Evolutionary conservation across 352 stramenopile genomes (phyloP), one percentile per base, ranked within the genome.

Genomic region (Phytophthora boehmeriae): DNA sequence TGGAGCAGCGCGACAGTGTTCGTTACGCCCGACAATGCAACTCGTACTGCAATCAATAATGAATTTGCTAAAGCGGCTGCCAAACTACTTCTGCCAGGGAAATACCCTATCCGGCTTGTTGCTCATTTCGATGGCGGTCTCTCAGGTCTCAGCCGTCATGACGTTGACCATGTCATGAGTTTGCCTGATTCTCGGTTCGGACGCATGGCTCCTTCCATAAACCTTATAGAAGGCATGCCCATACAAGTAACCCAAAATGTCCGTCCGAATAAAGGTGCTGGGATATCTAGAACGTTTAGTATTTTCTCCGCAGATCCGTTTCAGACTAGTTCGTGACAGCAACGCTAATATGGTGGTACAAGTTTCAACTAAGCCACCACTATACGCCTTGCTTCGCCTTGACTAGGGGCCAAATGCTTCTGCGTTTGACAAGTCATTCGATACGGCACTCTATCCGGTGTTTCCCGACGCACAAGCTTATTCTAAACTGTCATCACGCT

Each of bases 201-300:
- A 1, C 8, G 57, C 1, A 50, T 59, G 41, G 41, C 49, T 2
- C 57, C 57, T 1, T 66, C 59, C 20, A n/a, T 66, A 4, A 42
- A 66, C 14, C 50, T 66, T 1, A 43, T 59, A 16, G 45, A 35
- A 8, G 48, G 49, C 0, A 66, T 66, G 57, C 57, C 57, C 2
- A 38, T 66, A 11, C 57, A 66, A n/a, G n/a, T n/a, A n/a, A n/a
- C n/a, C n/a, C n/a, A n/a, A n/a, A n/a, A n/a, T n/a, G n/a, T n/a
- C n/a, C 49, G 38, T 66, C 48, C 57, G 4, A 66, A 60, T 5
- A 35, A 43, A 0, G 52, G 49, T 16, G n/a, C 54, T 2, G 58
- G 34, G 4, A 55, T 6, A 4, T 17, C 60, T 13, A 43, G 60
- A 14, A 25, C 17, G 5, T 32, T 60, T 27, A 42, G n/a, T n/a